Conservation (phyloP, 192 early-diverging fungal genomes). For the Podila minutissima region DNA sequence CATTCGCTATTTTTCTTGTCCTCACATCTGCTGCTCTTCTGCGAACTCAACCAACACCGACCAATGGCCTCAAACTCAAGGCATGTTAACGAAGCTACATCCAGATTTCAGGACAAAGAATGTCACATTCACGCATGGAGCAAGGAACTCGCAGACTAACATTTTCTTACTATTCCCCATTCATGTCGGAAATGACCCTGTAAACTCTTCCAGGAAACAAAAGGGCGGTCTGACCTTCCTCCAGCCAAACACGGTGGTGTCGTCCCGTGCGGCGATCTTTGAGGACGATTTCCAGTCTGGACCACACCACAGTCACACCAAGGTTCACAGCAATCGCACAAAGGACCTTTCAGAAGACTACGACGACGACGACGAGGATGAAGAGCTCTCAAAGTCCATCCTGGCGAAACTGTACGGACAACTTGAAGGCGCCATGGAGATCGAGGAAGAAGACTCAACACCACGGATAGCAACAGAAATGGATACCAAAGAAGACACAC, state of each 20-base stretch:
- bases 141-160: too few species aligned
- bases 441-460: slow-evolving; percentile 15
- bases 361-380: slow-evolving; percentile 23
- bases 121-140: too few species aligned
- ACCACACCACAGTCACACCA: background rate
- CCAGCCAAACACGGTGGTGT: slow-evolving; percentile 30
- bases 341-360: background rate
- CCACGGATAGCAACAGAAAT: background rate
- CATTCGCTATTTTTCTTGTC: too few species aligned
- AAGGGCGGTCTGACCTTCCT: slow-evolving; percentile 9
- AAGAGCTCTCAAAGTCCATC: slow-evolving; percentile 15
- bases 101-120: too few species aligned
- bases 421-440: slow-evolving; percentile 24
- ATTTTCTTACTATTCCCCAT: too few species aligned
- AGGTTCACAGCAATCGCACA: background rate
- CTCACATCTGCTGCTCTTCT: too few species aligned
- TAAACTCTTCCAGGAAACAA: background rate
- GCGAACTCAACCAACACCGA: too few species aligned
- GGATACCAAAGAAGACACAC: background rate
- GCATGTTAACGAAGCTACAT: too few species aligned
- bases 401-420: slow-evolving; percentile 33
- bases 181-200: too few species aligned
- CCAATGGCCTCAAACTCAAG: too few species aligned
- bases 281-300: slow-evolving; percentile 2
- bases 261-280: slow-evolving; percentile 40